Percentiles rank a stretch among this genome's conserved stretches.
These are phyloP conservation scores for Nepenthes alata DNA, from an alignment of 179 eudicot genomes.

Conservation along the genomic window DNA sequence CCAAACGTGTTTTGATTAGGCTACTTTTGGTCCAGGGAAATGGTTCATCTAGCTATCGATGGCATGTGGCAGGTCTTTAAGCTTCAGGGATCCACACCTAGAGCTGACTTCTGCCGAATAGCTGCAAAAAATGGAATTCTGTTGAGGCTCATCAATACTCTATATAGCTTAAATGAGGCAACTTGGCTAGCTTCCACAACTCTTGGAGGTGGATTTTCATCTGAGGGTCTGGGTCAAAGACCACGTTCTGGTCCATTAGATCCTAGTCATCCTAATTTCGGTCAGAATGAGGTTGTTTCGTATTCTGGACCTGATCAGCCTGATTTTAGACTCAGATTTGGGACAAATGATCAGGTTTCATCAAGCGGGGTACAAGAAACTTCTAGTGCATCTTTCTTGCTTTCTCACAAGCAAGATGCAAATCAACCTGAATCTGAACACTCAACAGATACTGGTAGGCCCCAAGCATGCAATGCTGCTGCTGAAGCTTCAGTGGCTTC, in stretches of 20 bases:
- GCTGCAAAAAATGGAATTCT: constrained; percentile 92
- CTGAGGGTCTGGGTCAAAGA: constrained; percentile 48
- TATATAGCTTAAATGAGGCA: constrained; percentile 89
- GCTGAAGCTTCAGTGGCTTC: constrained; percentile 47
- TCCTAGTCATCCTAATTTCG: constrained; percentile 40
- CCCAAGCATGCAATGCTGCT: constrained; percentile 40
- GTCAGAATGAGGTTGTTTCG: constrained; percentile 32
- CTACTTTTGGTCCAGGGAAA: constrained; percentile 57
- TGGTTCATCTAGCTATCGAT: constrained; percentile 98
- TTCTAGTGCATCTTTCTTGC: constrained; percentile 28
- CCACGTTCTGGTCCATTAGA: constrained; percentile 72
- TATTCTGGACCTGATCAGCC: constrained; percentile 41
- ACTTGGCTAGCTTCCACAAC: constrained; percentile 71
- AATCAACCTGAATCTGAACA: constrained; percentile 28
- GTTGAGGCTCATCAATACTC: constrained; percentile 76
- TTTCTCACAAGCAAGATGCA: constrained; percentile 14
- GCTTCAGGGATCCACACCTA: constrained; percentile 83
- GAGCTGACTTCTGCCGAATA: constrained; percentile 90
- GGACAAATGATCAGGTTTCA: constrained; percentile 31
- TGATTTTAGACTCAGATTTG: constrained; percentile 44
- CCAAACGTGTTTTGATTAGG: constrained; percentile 3
- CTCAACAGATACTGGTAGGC: constrained; percentile 39
- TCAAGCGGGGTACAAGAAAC: constrained; percentile 42
- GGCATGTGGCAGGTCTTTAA: constrained; percentile 99
- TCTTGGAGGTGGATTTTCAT: constrained; percentile 46